Base-by-base conservation (phyloP, 768 basidiomycete genomes). In the Collybia nuda region DNA sequence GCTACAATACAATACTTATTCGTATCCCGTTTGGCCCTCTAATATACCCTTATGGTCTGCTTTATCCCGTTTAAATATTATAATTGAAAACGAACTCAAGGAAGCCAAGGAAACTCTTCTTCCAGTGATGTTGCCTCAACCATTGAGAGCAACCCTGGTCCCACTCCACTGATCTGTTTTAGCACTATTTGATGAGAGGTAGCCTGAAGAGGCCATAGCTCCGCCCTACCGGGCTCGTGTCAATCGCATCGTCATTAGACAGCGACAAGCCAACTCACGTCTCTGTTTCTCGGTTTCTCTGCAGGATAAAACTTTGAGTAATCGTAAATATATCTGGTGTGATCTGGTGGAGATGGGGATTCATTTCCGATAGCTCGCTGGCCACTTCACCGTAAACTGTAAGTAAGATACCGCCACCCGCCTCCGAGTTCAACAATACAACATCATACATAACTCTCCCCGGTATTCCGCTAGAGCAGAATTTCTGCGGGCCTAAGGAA, bases 241-340 rank as follows among this genome's bases (percentile, higher is more conserved):
- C 48, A 44, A 15, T 18, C 32, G 32, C 19, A 17, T 29, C 52
- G 19, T 19, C 14, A 40, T 5, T 17, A 15, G 7, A 15, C 32
- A 19, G 12, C 23, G 22, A 6, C 2, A 7, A 23, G 9, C 17
- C 19, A 2, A 15, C 41, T 19, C 2, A 47, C 24, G 46, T 26
- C 39, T 52, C 28, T 32, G 44, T 2, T 4, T 8, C n/a, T 15
- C 6, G 19, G 26, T 50, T 54, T 50, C 47, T 40, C 23, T 57
- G 54, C 44, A 70, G 47, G 38, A 68, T 55, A 50, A 70, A 68
- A 38, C 56, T 66, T 52, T 68, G 66, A 55, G 65, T 59, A 11
- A 68, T 40, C n/a, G 56, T 53, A 41, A 62, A 6, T 19, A 53
- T 22, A 28, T 40, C 11, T 37, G 40, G 22, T 11, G 19, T 58